Evolutionary conservation across 495 filamentous ascomycete genomes (phyloP).

Genomic region (Hypoxylon cercidicola): DNA sequence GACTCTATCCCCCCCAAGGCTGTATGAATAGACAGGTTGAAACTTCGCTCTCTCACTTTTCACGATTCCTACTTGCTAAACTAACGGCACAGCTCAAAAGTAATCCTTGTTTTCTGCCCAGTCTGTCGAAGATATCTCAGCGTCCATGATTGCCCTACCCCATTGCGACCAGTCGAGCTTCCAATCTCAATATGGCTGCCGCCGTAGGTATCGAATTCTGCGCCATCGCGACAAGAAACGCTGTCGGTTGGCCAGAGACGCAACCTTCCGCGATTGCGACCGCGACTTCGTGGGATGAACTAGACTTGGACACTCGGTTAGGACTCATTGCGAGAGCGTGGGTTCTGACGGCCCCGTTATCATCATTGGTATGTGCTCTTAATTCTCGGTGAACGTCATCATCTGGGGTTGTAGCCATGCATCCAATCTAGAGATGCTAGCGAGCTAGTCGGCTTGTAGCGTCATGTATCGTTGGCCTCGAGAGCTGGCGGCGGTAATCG

Average conservation of each 20-base stretch:
- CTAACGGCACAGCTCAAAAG: constrained; percentile 23
- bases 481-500: constrained; percentile 25
- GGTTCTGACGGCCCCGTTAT: constrained; percentile 39
- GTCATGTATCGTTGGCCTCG: not conserved
- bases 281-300: constrained; percentile 49
- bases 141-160: constrained; percentile 57
- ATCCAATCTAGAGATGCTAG: constrained; percentile 11
- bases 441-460: constrained; percentile 4
- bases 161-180: constrained; percentile 49
- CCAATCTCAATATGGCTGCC: constrained; percentile 58
- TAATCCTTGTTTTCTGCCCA: constrained; percentile 7
- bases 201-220: constrained; percentile 48
- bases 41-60: constrained; percentile 6
- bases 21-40: constrained; percentile 33
- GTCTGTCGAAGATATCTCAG: constrained; percentile 38
- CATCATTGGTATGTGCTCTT: constrained; percentile 40
- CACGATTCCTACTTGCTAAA: constrained; percentile 6
- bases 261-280: constrained; percentile 39
- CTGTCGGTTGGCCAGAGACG: constrained; percentile 38
- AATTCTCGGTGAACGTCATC: constrained; percentile 18
- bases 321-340: constrained; percentile 50
- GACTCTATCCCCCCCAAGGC: constrained; percentile 16
- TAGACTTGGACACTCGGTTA: constrained; percentile 51
- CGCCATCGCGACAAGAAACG: constrained; percentile 47
- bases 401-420: constrained; percentile 32